Evolutionary conservation across 768 basidiomycete species (phyloP).

Genomic region (Suillus lakei): DNA sequence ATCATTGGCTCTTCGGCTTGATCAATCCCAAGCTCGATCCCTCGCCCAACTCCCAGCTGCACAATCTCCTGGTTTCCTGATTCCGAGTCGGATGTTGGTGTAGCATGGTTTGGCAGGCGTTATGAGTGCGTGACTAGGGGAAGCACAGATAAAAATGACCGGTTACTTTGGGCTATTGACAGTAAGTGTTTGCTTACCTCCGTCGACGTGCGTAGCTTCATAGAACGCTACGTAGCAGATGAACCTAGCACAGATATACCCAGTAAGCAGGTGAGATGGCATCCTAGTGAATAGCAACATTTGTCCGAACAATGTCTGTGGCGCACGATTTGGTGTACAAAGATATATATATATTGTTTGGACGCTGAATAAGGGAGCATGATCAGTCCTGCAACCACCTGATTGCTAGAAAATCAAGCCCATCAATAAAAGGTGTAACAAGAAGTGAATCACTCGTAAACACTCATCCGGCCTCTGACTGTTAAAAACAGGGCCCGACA

Average conservation of each 20-base stretch:
- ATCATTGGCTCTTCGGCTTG: constrained; percentile 38
- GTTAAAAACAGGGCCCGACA: background rate
- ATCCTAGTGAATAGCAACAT: background rate
- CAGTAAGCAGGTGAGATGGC: background rate
- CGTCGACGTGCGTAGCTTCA: background rate
- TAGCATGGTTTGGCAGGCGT: background rate
- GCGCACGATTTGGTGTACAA: background rate
- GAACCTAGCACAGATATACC: too few relatives aligned
- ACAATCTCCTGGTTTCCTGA: background rate
- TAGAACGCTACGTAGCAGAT: background rate
- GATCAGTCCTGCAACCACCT: background rate
- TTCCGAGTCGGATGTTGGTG: background rate
- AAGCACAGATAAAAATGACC: too few relatives aligned
- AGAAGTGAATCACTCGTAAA: background rate
- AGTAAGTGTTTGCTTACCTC: background rate
- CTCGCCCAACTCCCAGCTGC: background rate
- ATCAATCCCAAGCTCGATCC: constrained; percentile 35
- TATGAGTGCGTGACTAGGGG: too few relatives aligned
- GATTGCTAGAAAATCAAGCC: background rate
- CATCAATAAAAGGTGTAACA: background rate
- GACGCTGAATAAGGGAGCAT: background rate
- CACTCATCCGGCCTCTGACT: background rate
- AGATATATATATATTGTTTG: too few relatives aligned
- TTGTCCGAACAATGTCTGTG: background rate
- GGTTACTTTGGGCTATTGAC: background rate